Evolutionary conservation across 1,284 basidiomycete genomes (phyloP).

Genomic region (Pseudozyma hubeiensis): DNA sequence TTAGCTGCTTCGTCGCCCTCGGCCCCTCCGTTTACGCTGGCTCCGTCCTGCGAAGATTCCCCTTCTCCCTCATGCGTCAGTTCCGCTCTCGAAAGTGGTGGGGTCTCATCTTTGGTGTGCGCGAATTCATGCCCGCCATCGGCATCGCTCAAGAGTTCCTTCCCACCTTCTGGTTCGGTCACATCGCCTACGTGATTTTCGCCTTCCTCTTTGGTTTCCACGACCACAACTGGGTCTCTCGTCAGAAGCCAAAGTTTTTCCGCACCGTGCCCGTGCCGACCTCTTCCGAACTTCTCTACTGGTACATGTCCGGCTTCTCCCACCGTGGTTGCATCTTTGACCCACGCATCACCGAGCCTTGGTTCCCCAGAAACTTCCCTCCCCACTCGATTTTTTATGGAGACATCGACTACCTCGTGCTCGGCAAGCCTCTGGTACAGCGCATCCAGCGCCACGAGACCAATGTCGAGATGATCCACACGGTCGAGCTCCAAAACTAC

Average conservation of each 20-base stretch:
- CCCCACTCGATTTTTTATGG: conserved; percentile 67
- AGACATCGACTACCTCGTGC: conserved; percentile 63
- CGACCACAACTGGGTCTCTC: conserved; percentile 65
- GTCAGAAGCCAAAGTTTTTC: conserved; percentile 68
- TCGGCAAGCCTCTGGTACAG: conserved; percentile 65
- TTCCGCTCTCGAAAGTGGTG: conserved; percentile 65
- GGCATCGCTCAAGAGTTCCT: conserved; percentile 58
- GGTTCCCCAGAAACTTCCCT: conserved; percentile 66
- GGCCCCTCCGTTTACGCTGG: conserved; percentile 68
- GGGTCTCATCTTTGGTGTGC: conserved; percentile 65
- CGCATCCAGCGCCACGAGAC: conserved; percentile 61
- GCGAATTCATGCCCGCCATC: conserved; percentile 65
- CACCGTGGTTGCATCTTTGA: conserved; percentile 68
- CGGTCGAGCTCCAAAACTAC: conserved; percentile 65
- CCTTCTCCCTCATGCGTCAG: conserved; percentile 63
- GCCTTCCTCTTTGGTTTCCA: conserved; percentile 66
- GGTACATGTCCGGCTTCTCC: conserved; percentile 66
- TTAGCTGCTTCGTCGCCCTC: conserved; percentile 63
- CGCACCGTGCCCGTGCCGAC: conserved; percentile 62
- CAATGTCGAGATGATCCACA: conserved; percentile 67
- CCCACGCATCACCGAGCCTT: conserved; percentile 61
- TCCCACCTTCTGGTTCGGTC: conserved; percentile 64
- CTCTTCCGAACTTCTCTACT: conserved; percentile 67
- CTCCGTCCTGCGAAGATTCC: conserved; percentile 64
- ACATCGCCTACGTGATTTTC: conserved; percentile 67